Evolutionary conservation across 1,284 basidiomycete species (phyloP), one percentile per base, ranked within the genome.

Genomic region (Calocybe gambosa): DNA sequence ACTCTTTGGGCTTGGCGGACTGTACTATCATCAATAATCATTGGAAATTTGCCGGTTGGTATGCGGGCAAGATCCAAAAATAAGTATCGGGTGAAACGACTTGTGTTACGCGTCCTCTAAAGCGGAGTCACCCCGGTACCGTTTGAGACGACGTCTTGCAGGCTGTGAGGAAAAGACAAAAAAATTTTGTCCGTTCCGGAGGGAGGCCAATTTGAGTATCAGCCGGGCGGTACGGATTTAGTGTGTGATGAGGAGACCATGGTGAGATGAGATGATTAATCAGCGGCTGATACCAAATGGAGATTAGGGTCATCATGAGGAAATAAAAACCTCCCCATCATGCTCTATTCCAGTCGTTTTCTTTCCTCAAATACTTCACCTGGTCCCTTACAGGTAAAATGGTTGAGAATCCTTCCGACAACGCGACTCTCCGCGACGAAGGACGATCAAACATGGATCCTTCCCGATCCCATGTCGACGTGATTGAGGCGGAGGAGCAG

Each of bases 401-500:
- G 65, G 47, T 60, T 20, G 60, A 62, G 23, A 59, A 58, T 43
- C 60, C 63, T 19, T 56, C 52, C 15, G 63, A 66, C 46, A 53
- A 61, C 16, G 42, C 54, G n/a, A 66, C 60, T 13, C 55, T 61
- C 45, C 39, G 59, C 45, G 59, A 60, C 10, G 58, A 59, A 44
- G 49, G 48, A 38, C 38, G 35, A 20, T 41, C 16, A 20, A n/a
- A 43, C 35, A 9, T 43, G 39, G 41, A 42, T 26, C n/a, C 38
- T 40, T 42, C 46, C 20, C 15, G 39, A 28, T 46, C 37, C 36
- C 60, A 61, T 37, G 58, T 81, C 39, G 65, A 81, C 59, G 54
- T 80, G 6, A 20, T 36, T n/a, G 36, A 50, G 34, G 80, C 78
- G 8, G 74, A 78, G 56, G 60, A 67, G 26, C 68, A 72, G 28